A percentile compares a stretch with the other conserved stretches of the same genome.
Evolutionary conservation across 495 filamentous ascomycete genomes (phyloP).

Genomic region (Daldinia concentrica): DNA sequence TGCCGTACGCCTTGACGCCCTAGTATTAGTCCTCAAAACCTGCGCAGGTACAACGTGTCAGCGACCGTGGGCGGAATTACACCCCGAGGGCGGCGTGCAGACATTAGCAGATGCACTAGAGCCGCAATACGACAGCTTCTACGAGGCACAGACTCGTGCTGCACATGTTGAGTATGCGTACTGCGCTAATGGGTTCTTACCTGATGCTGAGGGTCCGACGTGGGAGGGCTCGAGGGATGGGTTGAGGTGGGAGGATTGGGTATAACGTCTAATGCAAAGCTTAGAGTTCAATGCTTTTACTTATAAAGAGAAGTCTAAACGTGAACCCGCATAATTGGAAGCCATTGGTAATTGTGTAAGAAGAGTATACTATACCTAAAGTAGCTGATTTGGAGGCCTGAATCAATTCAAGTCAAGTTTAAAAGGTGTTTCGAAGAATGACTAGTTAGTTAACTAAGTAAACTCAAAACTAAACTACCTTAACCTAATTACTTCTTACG

Average conservation of each 20-base stretch:
- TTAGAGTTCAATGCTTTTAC: no score
- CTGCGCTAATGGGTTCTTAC: conserved; percentile 65
- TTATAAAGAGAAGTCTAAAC: not conserved
- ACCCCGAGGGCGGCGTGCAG: conserved; percentile 53
- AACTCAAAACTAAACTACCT: no score
- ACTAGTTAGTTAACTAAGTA: no score
- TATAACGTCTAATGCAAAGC: conserved; percentile 23
- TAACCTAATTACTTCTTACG: no score
- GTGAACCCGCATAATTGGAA: no score
- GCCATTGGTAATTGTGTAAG: no score
- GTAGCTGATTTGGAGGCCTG: no score
- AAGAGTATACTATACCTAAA: no score
- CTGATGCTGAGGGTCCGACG: conserved; percentile 65
- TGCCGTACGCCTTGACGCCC: conserved; percentile 62
- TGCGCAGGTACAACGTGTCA: conserved; percentile 62
- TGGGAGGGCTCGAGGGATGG: conserved; percentile 42
- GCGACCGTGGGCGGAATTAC: conserved; percentile 65
- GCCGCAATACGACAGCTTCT: conserved; percentile 61
- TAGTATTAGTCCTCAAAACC: conserved; percentile 68
- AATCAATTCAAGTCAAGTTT: no score
- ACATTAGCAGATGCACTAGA: conserved; percentile 53
- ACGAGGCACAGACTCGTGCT: conserved; percentile 46
- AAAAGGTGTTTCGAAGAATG: no score
- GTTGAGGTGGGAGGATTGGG: conserved; percentile 46
- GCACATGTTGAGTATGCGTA: conserved; percentile 55